These are phyloP conservation scores for Mrakia frigida DNA, from an alignment of 768 basidiomycete species.

Conservation along the genomic window DNA sequence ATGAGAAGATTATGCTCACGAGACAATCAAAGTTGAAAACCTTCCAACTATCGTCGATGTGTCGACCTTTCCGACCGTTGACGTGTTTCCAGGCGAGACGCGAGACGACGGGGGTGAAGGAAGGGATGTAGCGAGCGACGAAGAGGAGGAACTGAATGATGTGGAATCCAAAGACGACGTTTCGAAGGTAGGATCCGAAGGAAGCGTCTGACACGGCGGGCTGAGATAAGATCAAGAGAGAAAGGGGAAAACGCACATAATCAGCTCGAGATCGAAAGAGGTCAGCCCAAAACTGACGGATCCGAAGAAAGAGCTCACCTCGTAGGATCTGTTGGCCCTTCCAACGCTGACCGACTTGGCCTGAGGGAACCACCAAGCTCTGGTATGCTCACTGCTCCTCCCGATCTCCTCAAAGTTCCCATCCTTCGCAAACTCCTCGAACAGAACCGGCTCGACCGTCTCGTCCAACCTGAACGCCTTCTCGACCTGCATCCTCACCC, in stretches of 20 bases:
- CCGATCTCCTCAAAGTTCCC: conserved; percentile 42
- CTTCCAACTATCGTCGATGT: conserved; percentile 67
- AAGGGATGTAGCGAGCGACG: conserved; percentile 60
- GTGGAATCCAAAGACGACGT: conserved; percentile 70
- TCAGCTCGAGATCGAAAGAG: neutral
- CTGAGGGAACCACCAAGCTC: conserved; percentile 93
- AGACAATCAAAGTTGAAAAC: conserved; percentile 93
- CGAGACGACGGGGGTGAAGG: conserved; percentile 61
- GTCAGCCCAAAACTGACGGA: neutral
- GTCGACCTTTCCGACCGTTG: conserved; percentile 1
- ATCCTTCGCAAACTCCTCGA: conserved; percentile 45
- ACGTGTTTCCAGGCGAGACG: conserved; percentile 47
- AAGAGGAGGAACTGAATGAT: conserved; percentile 78
- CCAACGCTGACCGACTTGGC: conserved; percentile 66
- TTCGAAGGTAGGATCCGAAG: conserved; percentile 58
- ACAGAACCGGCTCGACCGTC: conserved; percentile 56
- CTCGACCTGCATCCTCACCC: conserved; percentile 71
- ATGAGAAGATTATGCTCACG: conserved; percentile 51
- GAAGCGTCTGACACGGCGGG: conserved; percentile 30
- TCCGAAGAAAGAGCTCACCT: conserved; percentile 53
- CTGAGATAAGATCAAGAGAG: neutral
- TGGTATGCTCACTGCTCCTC: conserved; percentile 72
- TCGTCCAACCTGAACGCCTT: conserved; percentile 76
- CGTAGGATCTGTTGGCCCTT: conserved; percentile 65
- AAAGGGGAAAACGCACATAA: neutral